Evolutionary conservation across 768 basidiomycete genomes (phyloP), one percentile per base, ranked within the genome.

Genomic region (Pulveroboletus sp.): DNA sequence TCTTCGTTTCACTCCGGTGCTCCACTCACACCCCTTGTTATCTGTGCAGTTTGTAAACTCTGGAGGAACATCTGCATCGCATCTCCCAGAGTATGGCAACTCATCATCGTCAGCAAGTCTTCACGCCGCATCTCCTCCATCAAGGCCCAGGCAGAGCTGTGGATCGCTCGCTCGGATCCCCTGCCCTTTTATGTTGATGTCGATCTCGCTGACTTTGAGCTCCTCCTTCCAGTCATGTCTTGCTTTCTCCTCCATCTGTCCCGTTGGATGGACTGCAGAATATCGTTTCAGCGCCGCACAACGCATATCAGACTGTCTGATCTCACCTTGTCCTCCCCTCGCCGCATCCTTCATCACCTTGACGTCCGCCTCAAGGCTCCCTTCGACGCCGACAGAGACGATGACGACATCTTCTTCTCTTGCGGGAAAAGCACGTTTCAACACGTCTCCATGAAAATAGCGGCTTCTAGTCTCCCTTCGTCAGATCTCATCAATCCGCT

Each of bases 1-100:
- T 52, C 63, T 4, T 71, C 69, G 37, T 73, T 70, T 53, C 70
- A 71, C 1, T 59, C 62, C n/a, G 69, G 67, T 26, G 71, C 77
- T n/a, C 66, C 77, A 8, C 66, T 78, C 26, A 69, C 73, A 0
- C 80, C 80, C 5, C 64, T 85, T 45, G 65, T 60, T 15, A 63
- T 89, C 35, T 72, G 72, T 26, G 57, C 64, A 17, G 83, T 89
- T 26, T 87, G 81, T 47, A 72, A 62, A 21, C 70, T 73, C 54
- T 90, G 87, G 86, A 73, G 71, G 52, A 67, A 73, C 35, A 66
- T 86, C 38, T 73, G 78, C 32, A 61, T 76, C 57, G 65, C 72
- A 1, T 78, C 79, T 0, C 85, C 87, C 0, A 65, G 71, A 28
- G 59, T 83, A 40, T 89, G 86, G 87, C 80, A 80, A 57, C 67